These are phyloP conservation scores for Chrysanthemum seticuspe DNA, from an alignment of 129 eudicot species.

Conservation along the genomic window DNA sequence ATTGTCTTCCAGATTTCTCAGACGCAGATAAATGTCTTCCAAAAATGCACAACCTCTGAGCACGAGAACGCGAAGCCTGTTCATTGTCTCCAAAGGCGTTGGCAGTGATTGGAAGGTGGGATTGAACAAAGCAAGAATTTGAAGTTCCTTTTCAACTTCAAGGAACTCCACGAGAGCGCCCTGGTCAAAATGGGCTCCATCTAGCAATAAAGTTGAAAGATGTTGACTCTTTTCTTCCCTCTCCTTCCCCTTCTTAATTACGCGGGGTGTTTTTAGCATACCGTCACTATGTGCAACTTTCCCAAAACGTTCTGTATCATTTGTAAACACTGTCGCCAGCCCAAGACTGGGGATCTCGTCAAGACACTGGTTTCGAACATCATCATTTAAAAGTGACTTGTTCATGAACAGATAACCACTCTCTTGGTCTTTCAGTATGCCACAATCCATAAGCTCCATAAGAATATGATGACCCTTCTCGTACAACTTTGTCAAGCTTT, in stretches of 20 bases:
- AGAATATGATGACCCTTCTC: conserved; percentile 45
- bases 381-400: conserved; percentile 10
- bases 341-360: conserved; percentile 32
- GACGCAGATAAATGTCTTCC: not conserved
- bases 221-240: conserved; percentile 1
- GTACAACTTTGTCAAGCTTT: conserved; percentile 35
- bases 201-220: conserved; percentile 35
- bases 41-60: conserved; percentile 46
- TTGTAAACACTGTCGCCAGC: conserved; percentile 33
- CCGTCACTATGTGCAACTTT: conserved; percentile 32
- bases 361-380: conserved; percentile 18
- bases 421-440: conserved; percentile 37
- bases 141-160: conserved; percentile 21
- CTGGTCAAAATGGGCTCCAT: conserved; percentile 29
- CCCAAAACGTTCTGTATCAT: conserved; percentile 30
- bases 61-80: conserved; percentile 35
- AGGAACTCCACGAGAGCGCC: conserved; percentile 1
- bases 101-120: conserved; percentile 30
- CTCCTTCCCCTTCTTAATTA: not conserved
- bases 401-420: conserved; percentile 39
- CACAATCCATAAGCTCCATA: conserved; percentile 49
- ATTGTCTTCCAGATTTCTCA: not conserved
- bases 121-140: conserved; percentile 32
- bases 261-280: conserved; percentile 37
- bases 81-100: conserved; percentile 13